Conservation (phyloP, 164 flowering plant species). For the Vitis riparia region DNA sequence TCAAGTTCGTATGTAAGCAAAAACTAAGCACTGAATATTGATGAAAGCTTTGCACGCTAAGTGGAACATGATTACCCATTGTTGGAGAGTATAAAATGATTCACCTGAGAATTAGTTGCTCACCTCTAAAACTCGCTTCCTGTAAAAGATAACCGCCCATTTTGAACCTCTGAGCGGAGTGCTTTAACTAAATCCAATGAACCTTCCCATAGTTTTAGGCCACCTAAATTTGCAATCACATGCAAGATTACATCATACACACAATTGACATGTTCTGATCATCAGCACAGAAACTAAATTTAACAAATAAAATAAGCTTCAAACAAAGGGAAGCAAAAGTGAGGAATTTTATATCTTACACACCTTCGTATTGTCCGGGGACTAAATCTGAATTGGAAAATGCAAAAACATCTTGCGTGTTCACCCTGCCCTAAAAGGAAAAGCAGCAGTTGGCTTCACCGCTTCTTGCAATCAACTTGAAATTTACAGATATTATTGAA, state of each 20-base stretch:
- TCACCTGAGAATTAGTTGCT: constrained; percentile 45
- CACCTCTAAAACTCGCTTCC: constrained; percentile 93
- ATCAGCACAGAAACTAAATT: background rate
- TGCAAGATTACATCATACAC: background rate
- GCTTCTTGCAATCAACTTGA: background rate
- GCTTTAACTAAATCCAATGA: constrained; percentile 78
- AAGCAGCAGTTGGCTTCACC: background rate
- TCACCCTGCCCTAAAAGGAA: constrained; percentile 74
- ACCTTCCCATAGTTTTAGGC: constrained; percentile 95
- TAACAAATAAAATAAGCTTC: background rate
- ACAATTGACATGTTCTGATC: background rate
- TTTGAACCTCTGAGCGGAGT: constrained; percentile 54
- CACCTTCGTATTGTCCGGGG: constrained; percentile 97
- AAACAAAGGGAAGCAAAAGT: background rate
- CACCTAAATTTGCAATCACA: constrained; percentile 46
- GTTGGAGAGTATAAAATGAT: constrained; percentile 4
- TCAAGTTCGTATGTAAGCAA: background rate
- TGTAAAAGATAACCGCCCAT: constrained; percentile 42
- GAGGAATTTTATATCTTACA: background rate
- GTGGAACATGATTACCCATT: background rate
- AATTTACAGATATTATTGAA: background rate
- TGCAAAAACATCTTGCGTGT: constrained; percentile 74
- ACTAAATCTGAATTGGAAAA: constrained; percentile 86
- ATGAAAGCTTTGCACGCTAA: background rate
- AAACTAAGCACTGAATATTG: too few relatives aligned